Evolutionary conservation across 352 stramenopile species (phyloP).

Genomic region (Pythium pyrilobum): DNA sequence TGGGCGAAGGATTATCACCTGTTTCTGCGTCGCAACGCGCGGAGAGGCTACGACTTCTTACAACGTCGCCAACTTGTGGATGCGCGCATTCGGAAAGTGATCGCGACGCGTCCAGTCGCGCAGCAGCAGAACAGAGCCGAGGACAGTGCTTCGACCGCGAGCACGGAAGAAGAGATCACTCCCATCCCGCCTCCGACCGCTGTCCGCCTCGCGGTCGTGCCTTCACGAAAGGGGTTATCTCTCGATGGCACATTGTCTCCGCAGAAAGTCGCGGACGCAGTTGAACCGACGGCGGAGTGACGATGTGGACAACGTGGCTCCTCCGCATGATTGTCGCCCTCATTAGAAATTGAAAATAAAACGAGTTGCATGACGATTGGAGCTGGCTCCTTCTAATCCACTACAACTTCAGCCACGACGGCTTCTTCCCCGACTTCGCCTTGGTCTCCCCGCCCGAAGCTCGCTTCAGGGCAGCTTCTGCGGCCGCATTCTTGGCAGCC

Average conservation of each 20-base stretch:
- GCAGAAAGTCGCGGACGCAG: no score
- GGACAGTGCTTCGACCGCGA: constrained; percentile 18
- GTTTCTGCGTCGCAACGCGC: constrained; percentile 60
- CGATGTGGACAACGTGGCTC: no score
- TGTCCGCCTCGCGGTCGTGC: constrained; percentile 21
- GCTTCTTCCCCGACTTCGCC: constrained; percentile 51
- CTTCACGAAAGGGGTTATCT: no score
- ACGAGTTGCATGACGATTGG: background rate
- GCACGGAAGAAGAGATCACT: constrained; percentile 14
- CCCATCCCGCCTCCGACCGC: background rate
- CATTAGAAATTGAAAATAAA: constrained; percentile 13
- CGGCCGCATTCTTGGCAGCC: constrained; percentile 14
- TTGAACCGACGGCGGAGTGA: no score
- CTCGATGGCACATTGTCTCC: no score
- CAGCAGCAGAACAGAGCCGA: constrained; percentile 13
- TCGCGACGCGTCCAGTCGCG: constrained; percentile 17
- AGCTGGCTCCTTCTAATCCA: background rate
- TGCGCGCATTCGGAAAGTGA: constrained; percentile 11
- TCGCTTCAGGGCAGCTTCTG: constrained; percentile 23
- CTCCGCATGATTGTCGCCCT: no score
- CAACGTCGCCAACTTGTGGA: constrained; percentile 57
- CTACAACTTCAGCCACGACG: constrained; percentile 75
- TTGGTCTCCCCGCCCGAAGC: constrained; percentile 18
- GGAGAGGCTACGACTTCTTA: constrained; percentile 68
- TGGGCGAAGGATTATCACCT: constrained; percentile 47